Base-by-base conservation (phyloP, 2,329 filamentous ascomycete genomes). In the Myriosclerotinia curreyana region DNA sequence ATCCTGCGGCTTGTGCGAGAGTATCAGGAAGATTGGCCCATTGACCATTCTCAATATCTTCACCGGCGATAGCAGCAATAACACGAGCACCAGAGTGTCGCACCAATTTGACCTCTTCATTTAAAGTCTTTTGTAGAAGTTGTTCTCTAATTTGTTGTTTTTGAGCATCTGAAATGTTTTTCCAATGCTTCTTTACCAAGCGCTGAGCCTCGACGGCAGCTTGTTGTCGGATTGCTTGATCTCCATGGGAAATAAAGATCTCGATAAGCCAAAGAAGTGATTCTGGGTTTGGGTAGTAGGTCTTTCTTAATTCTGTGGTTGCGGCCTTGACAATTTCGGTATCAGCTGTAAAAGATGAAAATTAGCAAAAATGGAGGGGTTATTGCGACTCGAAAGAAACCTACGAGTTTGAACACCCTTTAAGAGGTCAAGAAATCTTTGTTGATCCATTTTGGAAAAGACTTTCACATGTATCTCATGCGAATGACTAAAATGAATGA, bases 141-240 rank as follows among this genome's bases (percentile, higher is more conserved):
- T 93, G 88, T 73, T 91, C 86, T 69, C 93, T 88, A 60, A 96
- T 88, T 68, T 89, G 82, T 64, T 85, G 82, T 80, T 96, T 96
- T 80, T 96, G 88, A 68, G 87, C 84, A 64, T 83, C 83, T 46
- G 88, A 79, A 15, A 96, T 83, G 67, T 84, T 82, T 65, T 85
- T 79, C 95, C 95, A 99, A 80, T 96, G 93, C 81, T 91, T 96
- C 70, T 83, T 78, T 48, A 95, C 89, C 53, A 96, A 83, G 73
- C 92, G 89, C 66, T 92, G 83, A 38, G 90, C 90, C 82, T 98
- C 93, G 69, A 98, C 92, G 61, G 93, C 91, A 61, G 95, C 92
- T 69, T 96, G 84, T 82, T 98, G 95, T 74, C 92, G 89, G n/a
- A 71, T 65, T 59, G 71, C 82, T n/a, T 83, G 80, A 31, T 64